Evolutionary conservation across 345 rosid species (phyloP).

Genomic region (Reutealis trisperma): DNA sequence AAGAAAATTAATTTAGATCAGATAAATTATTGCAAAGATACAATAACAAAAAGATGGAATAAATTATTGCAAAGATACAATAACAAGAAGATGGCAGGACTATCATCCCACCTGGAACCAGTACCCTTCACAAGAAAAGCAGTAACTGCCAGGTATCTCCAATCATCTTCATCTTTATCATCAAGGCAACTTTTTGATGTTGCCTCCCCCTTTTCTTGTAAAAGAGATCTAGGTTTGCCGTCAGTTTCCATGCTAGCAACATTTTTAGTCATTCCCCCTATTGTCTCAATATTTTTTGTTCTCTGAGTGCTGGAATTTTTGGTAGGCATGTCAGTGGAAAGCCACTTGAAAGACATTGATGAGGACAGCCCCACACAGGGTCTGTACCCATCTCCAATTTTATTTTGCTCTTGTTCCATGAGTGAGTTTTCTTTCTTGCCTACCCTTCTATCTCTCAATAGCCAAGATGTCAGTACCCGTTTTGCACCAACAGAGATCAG

Average conservation of each 20-base stretch:
- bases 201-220: conserved; percentile 20
- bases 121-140: conserved; percentile 77
- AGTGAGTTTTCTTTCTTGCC: conserved; percentile 30
- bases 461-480: conserved; percentile 88
- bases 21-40: not conserved
- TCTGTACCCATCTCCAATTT: conserved; percentile 26
- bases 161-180: conserved; percentile 74
- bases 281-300: conserved; percentile 29
- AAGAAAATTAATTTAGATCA: not conserved
- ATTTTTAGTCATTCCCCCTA: conserved; percentile 21
- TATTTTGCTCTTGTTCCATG: conserved; percentile 14
- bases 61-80: not conserved
- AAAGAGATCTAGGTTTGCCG: conserved; percentile 25
- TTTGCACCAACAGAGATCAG: conserved; percentile 93
- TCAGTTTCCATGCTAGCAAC: conserved; percentile 23
- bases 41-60: not conserved
- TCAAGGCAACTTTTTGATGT: conserved; percentile 31
- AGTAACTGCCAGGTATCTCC: conserved; percentile 94
- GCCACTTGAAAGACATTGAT: conserved; percentile 92
- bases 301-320: conserved; percentile 48
- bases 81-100: not conserved
- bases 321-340: conserved; percentile 87
- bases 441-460: conserved; percentile 50
- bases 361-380: conserved; percentile 36
- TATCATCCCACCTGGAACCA: conserved; percentile 65